Base-by-base conservation (phyloP, 2,329 filamentous ascomycete species). In the Neofusicoccum kwambonambiense region DNA sequence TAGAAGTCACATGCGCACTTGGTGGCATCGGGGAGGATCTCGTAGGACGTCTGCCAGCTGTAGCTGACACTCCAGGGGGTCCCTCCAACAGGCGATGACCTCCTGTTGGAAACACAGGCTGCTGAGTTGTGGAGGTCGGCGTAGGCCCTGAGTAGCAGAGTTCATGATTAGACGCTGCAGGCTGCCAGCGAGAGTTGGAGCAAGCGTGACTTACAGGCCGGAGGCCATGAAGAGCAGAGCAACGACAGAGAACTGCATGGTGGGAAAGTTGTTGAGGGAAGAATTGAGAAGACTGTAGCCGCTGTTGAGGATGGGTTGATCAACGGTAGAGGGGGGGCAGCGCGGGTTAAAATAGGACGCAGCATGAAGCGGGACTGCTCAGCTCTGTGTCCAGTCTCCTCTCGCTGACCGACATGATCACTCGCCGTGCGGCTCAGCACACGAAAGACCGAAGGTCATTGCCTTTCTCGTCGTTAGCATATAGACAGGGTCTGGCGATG, bases 41-140 rank as follows among this genome's bases (percentile, higher is more conserved):
- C 56, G 19, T 61, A 65, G n/a, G 41, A 11, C 3, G 58, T 62
- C 4, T 57, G 17, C 44, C 47, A 65, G 56, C 34, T 65, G 17
- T 65, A 45, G 42, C 44, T 51, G 41, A 45, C 31, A 11, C 54
- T 62, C 39, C 52, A 65, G 17, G 22, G 12, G 11, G 31, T 65
- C 3, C 64, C 64, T 11, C 64, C 64, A 11, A 54, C 17, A 8
- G 56, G 34, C 1, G 45, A 49, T 11, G 19, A 52, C 8, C 2
- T n/a, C 19, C 7, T 19, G 35, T 56, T 56, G 11, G 51, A 42
- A 4, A 56, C 51, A 11, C 51, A 56, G 3, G 37, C 51, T 5
- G 51, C 51, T 4, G 51, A n/a, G 17, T 41, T 39, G 51, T 56
- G 51, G 12, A 56, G 51, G 35, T 8, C 37, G n/a, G 51, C 51